Base-by-base conservation (phyloP, 768 basidiomycete species). In the Tricholoma terreum region DNA sequence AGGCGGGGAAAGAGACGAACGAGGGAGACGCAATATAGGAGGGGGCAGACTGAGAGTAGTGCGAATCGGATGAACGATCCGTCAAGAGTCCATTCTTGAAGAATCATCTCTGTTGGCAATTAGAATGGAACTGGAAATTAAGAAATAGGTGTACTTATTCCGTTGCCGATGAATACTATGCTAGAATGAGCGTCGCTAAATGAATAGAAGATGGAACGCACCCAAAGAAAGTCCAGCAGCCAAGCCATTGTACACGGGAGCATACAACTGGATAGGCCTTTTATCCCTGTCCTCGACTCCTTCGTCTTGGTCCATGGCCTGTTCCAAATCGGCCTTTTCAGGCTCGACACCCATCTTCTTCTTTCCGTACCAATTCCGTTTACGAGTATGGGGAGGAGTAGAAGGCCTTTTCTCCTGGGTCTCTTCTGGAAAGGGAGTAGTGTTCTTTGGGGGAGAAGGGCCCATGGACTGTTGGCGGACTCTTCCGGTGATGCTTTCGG, bases 11-110 rank as follows among this genome's bases (percentile, higher is more conserved):
- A 57, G 45, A 15, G n/a, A 71, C 77, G 9, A 54, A 80, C 78
- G 58, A 92, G 73, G 4, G 87, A 87, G 31, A 94, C 81, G 63
- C 89, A 92, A 66, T 85, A 91, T 2, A 92, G 71, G 52, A 91
- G 71, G 0, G 92, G 92, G 0, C 77, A 67, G 0, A 86, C 75
- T 6, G 75, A 80, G 8, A 85, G 56, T 7, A 94, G 78, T 0
- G 78, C 83, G 57, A 94, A 92, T 2, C 91, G 80, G 0, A 70
- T 71, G 59, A 78, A 83, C 0, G 73, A 24, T 45, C 75, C 75
- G 61, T 94, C 93, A n/a, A 92, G 72, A 2, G 79, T 64, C 57
- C 77, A 86, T 69, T 93, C 90, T 54, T 83, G 74, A 8, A 94
- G 58, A 35, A 94, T 67, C 4, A 79, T 82, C 59, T 65, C 70